A percentile compares a stretch with the other conserved stretches of the same genome.
Conservation (phyloP, 129 eudicot species). For the Flaveria sonorensis region DNA sequence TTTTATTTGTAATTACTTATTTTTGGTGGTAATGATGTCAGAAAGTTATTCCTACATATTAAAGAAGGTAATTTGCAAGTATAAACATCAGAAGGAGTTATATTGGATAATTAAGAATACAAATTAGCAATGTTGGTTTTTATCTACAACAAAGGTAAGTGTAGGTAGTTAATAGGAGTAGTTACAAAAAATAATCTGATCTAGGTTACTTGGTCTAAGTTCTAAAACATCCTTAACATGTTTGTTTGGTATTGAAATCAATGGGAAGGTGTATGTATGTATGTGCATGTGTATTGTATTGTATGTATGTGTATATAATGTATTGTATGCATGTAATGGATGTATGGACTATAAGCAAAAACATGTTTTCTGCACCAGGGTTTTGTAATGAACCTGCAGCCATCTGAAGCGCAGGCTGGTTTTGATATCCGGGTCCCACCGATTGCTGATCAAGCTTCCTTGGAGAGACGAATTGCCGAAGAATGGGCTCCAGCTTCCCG, state of each 20-base stretch:
- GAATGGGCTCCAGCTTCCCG: constrained; percentile 98
- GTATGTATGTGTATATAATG: not conserved
- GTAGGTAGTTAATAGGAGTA: too few species aligned
- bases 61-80: constrained; percentile 19
- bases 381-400: constrained; percentile 96
- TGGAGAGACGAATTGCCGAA: constrained; percentile 88
- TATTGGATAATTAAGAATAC: not conserved
- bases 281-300: too few species aligned
- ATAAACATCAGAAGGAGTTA: constrained; percentile 12
- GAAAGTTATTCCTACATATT: constrained; percentile 60
- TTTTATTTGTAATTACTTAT: constrained; percentile 35
- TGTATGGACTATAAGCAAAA: not conserved
- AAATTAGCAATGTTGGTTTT: constrained; percentile 8
- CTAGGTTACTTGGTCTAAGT: too few species aligned
- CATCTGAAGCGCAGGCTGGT: constrained; percentile 98
- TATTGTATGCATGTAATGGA: too few species aligned
- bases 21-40: constrained; percentile 72
- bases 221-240: not conserved
- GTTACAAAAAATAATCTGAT: too few species aligned
- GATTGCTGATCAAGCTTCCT: constrained; percentile 66
- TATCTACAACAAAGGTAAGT: not conserved
- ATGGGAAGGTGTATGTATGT: not conserved
- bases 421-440: constrained; percentile 95
- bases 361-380: constrained; percentile 57
- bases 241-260: not conserved